Evolutionary conservation across 805 yeast genomes (phyloP).

Genomic region (Candida nemodendra): DNA sequence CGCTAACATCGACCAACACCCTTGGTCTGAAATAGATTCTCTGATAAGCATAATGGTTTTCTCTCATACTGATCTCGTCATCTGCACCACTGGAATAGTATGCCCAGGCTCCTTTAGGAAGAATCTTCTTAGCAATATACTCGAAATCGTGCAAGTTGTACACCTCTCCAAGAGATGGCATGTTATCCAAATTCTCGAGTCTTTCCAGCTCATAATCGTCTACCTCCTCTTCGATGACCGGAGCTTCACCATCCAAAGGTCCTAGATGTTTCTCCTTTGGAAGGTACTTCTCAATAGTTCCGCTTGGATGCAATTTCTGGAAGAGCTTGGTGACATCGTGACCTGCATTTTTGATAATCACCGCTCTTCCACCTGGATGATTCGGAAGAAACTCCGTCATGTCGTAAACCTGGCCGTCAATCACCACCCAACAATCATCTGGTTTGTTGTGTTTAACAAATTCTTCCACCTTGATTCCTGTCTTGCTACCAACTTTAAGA

Average conservation of each 20-base stretch:
- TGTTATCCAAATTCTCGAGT: conserved; percentile 41
- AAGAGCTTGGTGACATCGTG: conserved; percentile 64
- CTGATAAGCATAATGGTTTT: conserved; percentile 87
- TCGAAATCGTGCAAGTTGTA: conserved; percentile 86
- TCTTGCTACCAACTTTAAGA: neutral
- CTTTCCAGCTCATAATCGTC: conserved; percentile 45
- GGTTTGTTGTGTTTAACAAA: conserved; percentile 52
- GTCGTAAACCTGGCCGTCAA: conserved; percentile 77
- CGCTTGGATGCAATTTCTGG: conserved; percentile 90
- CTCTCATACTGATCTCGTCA: conserved; percentile 87
- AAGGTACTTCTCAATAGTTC: conserved; percentile 65
- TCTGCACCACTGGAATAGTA: conserved; percentile 91
- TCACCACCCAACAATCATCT: conserved; percentile 80
- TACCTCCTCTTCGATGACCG: conserved; percentile 31
- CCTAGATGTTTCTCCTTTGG: conserved; percentile 65
- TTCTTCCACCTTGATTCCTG: conserved; percentile 34
- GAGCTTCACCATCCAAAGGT: conserved; percentile 34
- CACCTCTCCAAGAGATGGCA: conserved; percentile 70
- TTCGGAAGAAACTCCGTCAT: conserved; percentile 53
- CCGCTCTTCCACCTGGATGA: conserved; percentile 54
- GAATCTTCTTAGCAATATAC: conserved; percentile 72
- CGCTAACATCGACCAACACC: conserved; percentile 75
- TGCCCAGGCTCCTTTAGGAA: conserved; percentile 85
- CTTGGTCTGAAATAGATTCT: conserved; percentile 85
- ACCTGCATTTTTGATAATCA: conserved; percentile 48